Base-by-base conservation (phyloP, 768 basidiomycete species). In the Steccherinum ochraceum region DNA sequence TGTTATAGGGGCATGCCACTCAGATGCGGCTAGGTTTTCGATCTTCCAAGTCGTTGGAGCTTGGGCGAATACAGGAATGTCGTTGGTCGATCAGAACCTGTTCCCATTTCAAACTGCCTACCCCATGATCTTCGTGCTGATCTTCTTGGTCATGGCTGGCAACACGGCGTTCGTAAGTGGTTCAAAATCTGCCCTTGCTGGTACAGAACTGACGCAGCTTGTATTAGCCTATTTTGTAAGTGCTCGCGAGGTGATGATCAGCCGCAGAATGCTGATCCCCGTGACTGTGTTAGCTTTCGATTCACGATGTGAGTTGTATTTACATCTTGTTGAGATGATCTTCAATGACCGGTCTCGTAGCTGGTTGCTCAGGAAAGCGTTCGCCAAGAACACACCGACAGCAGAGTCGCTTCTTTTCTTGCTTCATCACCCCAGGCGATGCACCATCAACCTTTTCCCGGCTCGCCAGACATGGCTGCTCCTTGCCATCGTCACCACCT, bases 401-500 rank as follows among this genome's bases (percentile, higher is more conserved):
- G 70, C 81, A 39, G 90, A 93, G 66, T 89, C 91, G 0, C 72
- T 95, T 1, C 84, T 83, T 50, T 98, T 97, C 64, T 78, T 98
- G 4, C 77, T 98, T 5, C 92, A 96, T 60, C 95, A 97, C 63
- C 94, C 95, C 11, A 81, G 95, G 16, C 79, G 89, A 55, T 95
- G 92, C 66, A 93, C 86, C 60, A 82, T 92, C 18, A 88, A 91
- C 65, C 76, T 95, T 5, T 95, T 95, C 56, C 92, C 92, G 0
- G 82, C 90, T 0, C 88, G 90, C 59, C 93, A 96, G 64, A 96
- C 93, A 2, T 93, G 91, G 90, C 85, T 94, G 53, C 79, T 96
- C 7, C 56, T 91, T 3, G 75, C 77, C 1, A 65, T 92, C 21
- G 72, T 95, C 23, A 40, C 87, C 5, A 54, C 72, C 1, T 68